Evolutionary conservation across 2,329 filamentous ascomycete species (phyloP).

Genomic region (Teratosphaeria zuluensis): DNA sequence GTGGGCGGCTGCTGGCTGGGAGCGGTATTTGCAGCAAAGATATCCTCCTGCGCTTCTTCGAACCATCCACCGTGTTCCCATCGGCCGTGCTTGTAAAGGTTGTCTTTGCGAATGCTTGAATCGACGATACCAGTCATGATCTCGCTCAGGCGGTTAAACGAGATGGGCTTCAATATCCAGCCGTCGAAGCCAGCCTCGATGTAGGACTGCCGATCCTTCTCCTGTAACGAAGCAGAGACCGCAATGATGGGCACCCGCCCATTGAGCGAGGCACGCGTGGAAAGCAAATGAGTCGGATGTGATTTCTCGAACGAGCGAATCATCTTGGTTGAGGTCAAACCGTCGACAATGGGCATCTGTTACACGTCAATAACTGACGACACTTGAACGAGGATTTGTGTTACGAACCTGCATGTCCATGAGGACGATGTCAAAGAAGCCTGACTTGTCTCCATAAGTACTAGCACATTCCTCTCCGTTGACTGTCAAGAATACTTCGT

Average conservation of each 20-base stretch:
- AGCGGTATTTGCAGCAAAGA: slow-evolving; percentile 29
- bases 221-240: slow-evolving; percentile 72
- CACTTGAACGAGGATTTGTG: not conserved
- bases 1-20: slow-evolving; percentile 18
- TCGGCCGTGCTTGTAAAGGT: slow-evolving; percentile 58
- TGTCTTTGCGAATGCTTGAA: slow-evolving; percentile 46
- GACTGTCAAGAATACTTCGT: slow-evolving; percentile 60
- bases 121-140: slow-evolving; percentile 62
- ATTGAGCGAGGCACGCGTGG: slow-evolving; percentile 49
- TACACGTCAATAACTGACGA: slow-evolving; percentile 6
- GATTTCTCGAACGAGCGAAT: slow-evolving; percentile 63
- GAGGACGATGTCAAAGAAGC: slow-evolving; percentile 64
- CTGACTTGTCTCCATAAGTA: slow-evolving; percentile 54
- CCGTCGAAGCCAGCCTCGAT: slow-evolving; percentile 75
- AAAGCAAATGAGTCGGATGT: slow-evolving; percentile 43
- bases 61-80: slow-evolving; percentile 93
- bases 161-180: slow-evolving; percentile 83
- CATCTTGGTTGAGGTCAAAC: slow-evolving; percentile 70
- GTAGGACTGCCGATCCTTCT: slow-evolving; percentile 59
- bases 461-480: slow-evolving; percentile 79
- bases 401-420: slow-evolving; percentile 81
- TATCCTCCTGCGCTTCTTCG: slow-evolving; percentile 28
- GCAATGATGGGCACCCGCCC: slow-evolving; percentile 72
- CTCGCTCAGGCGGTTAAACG: slow-evolving; percentile 63
- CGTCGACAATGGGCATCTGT: slow-evolving; percentile 88